Base-by-base conservation (phyloP, 164 flowering plant genomes). In the Santalum album region DNA sequence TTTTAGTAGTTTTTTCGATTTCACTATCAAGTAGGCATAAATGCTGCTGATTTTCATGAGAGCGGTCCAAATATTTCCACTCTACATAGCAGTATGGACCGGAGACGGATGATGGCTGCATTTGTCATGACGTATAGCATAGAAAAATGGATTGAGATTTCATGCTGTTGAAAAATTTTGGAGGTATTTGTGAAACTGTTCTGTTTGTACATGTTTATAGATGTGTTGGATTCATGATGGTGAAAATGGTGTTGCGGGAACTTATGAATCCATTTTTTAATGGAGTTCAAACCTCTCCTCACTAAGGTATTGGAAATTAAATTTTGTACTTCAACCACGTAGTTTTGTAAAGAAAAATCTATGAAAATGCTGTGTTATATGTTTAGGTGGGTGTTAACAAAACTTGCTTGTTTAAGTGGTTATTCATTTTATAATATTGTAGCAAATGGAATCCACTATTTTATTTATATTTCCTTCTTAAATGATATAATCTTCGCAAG, bases 141-240 rank as follows among this genome's bases (percentile, higher is more conserved):
- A 38, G 21, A 26, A 39, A 20, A 19, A 4, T n/a, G 17, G 51
- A 51, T 25, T 45, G 15, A 47, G 50, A 29, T 19, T 21, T 7
- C 22, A n/a, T n/a, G n/a, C 42, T 14, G 12, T 38, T 15, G 14
- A 9, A 38, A 36, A 38, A 38, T 11, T 38, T 38, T 9, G 16
- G 42, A 38, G 16, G 16, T 49, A 35, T 46, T 12, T 21, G 17
- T 53, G 58, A 49, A 35, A 24, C 50, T 49, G n/a, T 48, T 17
- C 52, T 25, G 57, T 55, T 66, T 23, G 3, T n/a, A 16, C 55
- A 20, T 59, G 24, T 43, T 67, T 39, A 24, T 49, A 92, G 99
- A 67, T 92, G 99, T 72, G 88, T 89, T 57, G 99, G 99, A 26
- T 92, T 86, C 70, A 89, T 92, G 74, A 83, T 92, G 96, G 96